Evolutionary conservation across 352 stramenopile species (phyloP).

Genomic region (Aphanomyces stellatus): DNA sequence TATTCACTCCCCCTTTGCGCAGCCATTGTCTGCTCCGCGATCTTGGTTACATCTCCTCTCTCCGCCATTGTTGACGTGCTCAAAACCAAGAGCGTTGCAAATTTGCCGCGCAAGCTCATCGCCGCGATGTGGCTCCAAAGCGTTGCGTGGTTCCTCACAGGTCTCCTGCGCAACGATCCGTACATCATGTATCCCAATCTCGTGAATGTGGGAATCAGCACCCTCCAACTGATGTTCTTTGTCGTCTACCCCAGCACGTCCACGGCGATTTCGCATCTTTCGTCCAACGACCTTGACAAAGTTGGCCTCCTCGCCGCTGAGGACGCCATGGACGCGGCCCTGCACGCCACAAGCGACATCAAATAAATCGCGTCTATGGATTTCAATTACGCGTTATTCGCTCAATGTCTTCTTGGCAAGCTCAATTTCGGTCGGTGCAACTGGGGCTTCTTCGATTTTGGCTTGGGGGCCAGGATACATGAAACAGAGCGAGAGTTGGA

Average conservation of each 20-base stretch:
- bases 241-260: not conserved
- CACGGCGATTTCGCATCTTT: not conserved
- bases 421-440: not conserved
- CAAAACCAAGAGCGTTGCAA: not conserved
- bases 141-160: not conserved
- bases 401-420: not conserved
- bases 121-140: not conserved
- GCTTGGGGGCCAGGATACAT: slow-evolving; percentile 11
- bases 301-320: not conserved
- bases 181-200: not conserved
- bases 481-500: slow-evolving; percentile 46
- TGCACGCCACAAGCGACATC: not conserved
- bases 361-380: not conserved
- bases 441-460: not conserved
- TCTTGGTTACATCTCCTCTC: not conserved
- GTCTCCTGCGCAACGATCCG: not conserved
- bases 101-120: not conserved
- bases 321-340: not conserved
- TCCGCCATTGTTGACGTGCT: not conserved
- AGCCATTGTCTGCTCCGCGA: not conserved
- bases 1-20: not conserved
- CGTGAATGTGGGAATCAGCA: not conserved
- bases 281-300: not conserved
- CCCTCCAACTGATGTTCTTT: not conserved
- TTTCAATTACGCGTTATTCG: not conserved